Evolutionary conservation across 768 basidiomycete species (phyloP), one percentile per base, ranked within the genome.

Genomic region (Tylopilus subfusipes): DNA sequence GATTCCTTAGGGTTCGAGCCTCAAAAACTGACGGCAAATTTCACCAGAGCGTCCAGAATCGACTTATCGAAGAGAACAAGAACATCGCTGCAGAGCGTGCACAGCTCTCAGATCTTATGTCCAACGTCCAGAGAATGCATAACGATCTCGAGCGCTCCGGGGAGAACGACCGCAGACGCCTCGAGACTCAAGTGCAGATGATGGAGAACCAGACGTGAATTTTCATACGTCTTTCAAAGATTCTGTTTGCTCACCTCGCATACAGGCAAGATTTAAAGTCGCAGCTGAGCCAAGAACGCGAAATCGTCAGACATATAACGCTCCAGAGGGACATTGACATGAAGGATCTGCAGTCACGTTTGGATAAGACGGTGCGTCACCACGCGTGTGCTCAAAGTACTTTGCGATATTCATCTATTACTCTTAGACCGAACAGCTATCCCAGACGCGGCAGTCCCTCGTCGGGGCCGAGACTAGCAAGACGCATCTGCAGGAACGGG

Each of bases 121-220:
- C 80, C 24, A 95, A 91, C 65, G 85, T 96, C 22, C 92, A 94
- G 71, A 88, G 82, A 64, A 93, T 97, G 84, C 90, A 93, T 62
- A 83, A 82, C 52, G 95, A 97, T 61, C 76, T 91, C 8, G 93
- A 95, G 65, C 80, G 85, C 47, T 88, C 88, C 0, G 84, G 86
- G 7, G 85, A 88, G 66, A 95, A 91, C 54, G 90, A 95, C 61
- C 81, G 90, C 19, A 77, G 83, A 14, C 82, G 92, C 9, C 73
- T 95, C 31, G 93, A 97, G 70, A 84, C 77, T 52, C 86, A 93
- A 62, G 72, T 93, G 39, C 83, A 90, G 60, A 78, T 86, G 71
- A 72, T 93, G 50, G 90, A 94, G 65, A 75, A 75, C 38, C 93
- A 96, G 64, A 82, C 80, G 90, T 96, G 63, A 53, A 82, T 75